Conservation (phyloP, 2,329 filamentous ascomycete genomes). For the Aspergillus versicolor region DNA sequence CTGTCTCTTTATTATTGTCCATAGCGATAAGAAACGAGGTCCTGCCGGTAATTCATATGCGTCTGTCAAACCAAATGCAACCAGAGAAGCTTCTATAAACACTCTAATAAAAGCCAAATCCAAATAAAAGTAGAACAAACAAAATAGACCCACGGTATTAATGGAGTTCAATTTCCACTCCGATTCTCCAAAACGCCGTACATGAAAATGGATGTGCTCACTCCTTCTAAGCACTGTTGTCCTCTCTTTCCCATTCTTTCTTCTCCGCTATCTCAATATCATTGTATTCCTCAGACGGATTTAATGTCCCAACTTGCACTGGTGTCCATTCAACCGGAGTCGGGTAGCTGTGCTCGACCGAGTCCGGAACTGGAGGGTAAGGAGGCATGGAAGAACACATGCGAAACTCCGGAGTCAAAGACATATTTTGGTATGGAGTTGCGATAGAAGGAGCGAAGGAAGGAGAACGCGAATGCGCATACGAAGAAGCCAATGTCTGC, state of each 20-base stretch:
- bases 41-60: neutral
- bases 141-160: neutral
- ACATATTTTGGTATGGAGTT: constrained; percentile 8
- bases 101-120: neutral
- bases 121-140: neutral
- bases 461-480: constrained; percentile 7
- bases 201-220: neutral
- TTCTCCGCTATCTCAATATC: constrained; percentile 25
- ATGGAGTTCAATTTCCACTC: neutral
- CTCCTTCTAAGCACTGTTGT: neutral
- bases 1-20: too few relatives aligned
- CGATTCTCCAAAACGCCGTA: neutral
- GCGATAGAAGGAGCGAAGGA: constrained; percentile 10
- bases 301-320: constrained; percentile 24
- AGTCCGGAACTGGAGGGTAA: neutral
- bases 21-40: too few relatives aligned
- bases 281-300: constrained; percentile 8
- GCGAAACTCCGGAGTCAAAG: constrained; percentile 14
- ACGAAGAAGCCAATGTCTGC: neutral
- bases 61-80: neutral
- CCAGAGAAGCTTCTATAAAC: neutral
- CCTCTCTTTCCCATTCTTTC: neutral
- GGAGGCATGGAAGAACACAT: constrained; percentile 10
- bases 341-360: neutral
- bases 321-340: constrained; percentile 21